Percentiles rank a stretch among this genome's conserved stretches.
phyloP scores from a whole-genome alignment of 257 asterid species.

The Solanum microdontum region DNA sequence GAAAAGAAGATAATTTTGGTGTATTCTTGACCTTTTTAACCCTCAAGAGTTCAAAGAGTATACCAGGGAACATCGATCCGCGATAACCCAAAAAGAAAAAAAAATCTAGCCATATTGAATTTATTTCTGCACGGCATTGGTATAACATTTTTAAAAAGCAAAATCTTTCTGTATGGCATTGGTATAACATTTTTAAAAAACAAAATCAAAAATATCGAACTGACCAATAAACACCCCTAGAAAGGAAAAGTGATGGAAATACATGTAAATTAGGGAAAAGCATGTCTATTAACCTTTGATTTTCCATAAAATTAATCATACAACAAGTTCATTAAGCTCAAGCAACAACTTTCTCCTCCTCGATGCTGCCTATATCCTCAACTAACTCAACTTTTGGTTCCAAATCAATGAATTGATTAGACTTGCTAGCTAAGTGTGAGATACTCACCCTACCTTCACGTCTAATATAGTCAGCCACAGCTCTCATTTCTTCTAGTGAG shows the following conservation, averaged over 20 bases:
- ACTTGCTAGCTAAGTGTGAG: conserved; percentile 91
- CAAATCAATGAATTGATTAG: conserved; percentile 90
- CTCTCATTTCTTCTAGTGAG: conserved; percentile 88
- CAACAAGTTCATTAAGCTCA: conserved; percentile 15
- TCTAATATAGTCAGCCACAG: conserved; percentile 89
- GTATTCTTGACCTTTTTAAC: not conserved
- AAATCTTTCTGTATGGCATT: not conserved
- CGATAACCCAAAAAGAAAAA: not conserved
- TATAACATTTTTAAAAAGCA: no score
- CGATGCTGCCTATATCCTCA: conserved; percentile 48
- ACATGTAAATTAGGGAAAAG: not conserved
- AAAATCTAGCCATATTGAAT: not conserved
- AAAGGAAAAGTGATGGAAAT: not conserved
- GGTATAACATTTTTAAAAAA: not conserved
- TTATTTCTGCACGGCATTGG: not conserved
- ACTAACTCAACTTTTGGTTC: conserved; percentile 58
- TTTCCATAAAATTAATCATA: not conserved
- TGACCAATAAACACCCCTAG: accelerated
- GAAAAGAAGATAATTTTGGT: not conserved
- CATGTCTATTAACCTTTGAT: not conserved
- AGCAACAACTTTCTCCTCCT: conserved; percentile 50
- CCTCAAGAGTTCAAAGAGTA: not conserved
- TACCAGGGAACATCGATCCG: not conserved
- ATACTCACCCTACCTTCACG: conserved; percentile 93
- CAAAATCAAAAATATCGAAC: not conserved